These are phyloP conservation scores for Grosmannia serpens DNA, from an alignment of 2,329 filamentous ascomycete genomes.

Conservation along the genomic window DNA sequence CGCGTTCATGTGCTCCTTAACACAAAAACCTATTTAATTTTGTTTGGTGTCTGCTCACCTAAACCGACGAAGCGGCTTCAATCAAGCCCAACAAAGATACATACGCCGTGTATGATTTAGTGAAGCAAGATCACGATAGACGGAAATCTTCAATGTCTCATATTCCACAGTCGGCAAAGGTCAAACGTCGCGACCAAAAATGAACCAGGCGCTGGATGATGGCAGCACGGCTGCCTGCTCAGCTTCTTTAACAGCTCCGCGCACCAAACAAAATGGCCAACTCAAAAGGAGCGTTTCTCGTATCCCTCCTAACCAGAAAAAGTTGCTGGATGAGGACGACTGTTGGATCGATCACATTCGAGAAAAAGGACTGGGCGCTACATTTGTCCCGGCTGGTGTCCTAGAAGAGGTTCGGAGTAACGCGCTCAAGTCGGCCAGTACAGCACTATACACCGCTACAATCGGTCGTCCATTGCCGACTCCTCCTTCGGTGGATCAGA, in stretches of 20 bases:
- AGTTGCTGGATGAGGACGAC: conserved; percentile 20
- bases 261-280: neutral
- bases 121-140: neutral
- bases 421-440: neutral
- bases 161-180: neutral
- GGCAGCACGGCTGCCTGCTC: neutral
- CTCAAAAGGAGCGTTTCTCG: conserved; percentile 17
- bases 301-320: conserved; percentile 27
- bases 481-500: neutral
- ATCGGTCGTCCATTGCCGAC: neutral
- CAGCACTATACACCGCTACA: neutral
- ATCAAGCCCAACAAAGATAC: neutral
- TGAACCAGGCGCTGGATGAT: neutral
- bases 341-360: conserved; percentile 5
- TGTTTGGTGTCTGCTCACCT: neutral
- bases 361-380: neutral
- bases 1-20: neutral
- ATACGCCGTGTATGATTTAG: neutral
- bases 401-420: neutral
- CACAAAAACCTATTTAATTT: neutral
- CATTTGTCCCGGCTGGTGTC: neutral
- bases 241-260: neutral
- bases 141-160: neutral
- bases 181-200: neutral
- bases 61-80: neutral